Base-by-base conservation (phyloP, 1,139 yeast genomes). In the Hanseniaspora uvarum region DNA sequence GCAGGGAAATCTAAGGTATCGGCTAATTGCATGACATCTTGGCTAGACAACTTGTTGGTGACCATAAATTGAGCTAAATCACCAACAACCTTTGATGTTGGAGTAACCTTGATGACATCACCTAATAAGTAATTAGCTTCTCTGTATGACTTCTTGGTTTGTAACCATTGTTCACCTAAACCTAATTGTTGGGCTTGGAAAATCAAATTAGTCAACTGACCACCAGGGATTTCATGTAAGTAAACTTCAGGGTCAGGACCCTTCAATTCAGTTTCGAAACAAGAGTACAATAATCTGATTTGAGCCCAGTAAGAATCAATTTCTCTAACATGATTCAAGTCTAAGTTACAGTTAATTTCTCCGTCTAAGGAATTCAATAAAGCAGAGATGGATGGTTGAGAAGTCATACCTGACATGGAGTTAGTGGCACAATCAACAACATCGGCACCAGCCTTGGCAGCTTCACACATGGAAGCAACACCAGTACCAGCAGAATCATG, bases 401-500 rank as follows among this genome's bases (percentile, higher is more conserved):
- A 89, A 16, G 98, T 94, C 83, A 92, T 78, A 65, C 98, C 98
- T 57, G 97, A 88, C 87, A 92, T 83, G 39, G 96, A 86, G 77
- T 92, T 94, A 58, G 95, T 80, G 18, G 97, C 97, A 62, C 94
- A 95, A 70, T 92, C 99, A 62, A 92, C 96, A 57, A 85, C 94
- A 73, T 94, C 98, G 43, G 97, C 98, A 65, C 99, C 99, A 31
- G 96, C 95, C 62, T 76, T 70, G 34, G 97, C 97, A 69, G 89
- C 83, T 6, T 94, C 95, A 59, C 84, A 83, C 95, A 92, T 89
- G 40, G 95, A 84, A 33, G 97, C 88, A 59, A 92, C 96, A 72
- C 95, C 99, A 54, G 98, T 94, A 74, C 98, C 99, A 45, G 99
- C 98, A 60, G 97, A 88, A 72, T 92, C 99, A 72, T 92, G 99